These are phyloP conservation scores for Eurotiales sp. DNA, from an alignment of 2,329 filamentous ascomycete species.

Conservation along the genomic window DNA sequence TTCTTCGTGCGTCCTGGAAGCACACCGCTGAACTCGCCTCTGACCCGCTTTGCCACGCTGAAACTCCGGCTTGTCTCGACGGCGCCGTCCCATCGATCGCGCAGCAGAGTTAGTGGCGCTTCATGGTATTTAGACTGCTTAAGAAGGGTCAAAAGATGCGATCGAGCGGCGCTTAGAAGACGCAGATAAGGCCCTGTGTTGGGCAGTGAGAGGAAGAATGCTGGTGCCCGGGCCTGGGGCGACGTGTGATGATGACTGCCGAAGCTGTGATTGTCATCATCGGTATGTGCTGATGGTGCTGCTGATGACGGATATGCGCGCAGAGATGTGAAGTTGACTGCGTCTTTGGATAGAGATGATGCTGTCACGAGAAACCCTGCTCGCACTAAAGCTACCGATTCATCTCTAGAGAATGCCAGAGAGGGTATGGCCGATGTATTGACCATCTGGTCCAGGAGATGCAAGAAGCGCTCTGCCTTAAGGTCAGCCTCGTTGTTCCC, in stretches of 20 bases:
- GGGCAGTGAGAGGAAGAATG: slow-evolving; percentile 54
- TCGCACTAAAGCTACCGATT: slow-evolving; percentile 48
- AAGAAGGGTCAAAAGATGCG: slow-evolving; percentile 53
- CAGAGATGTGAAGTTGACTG: slow-evolving; percentile 41
- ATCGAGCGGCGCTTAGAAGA: slow-evolving; percentile 52
- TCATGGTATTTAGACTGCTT: slow-evolving; percentile 52
- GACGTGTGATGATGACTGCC: background rate
- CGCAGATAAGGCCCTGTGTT: slow-evolving; percentile 59
- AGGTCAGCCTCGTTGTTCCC: background rate
- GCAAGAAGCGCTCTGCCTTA: slow-evolving; percentile 47
- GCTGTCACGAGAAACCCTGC: slow-evolving; percentile 55
- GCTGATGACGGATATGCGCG: slow-evolving; percentile 24
- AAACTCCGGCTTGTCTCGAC: slow-evolving; percentile 44
- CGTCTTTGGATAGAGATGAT: slow-evolving; percentile 37
- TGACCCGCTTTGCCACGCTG: slow-evolving; percentile 49
- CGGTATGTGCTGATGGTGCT: slow-evolving; percentile 18
- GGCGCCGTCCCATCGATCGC: slow-evolving; percentile 63
- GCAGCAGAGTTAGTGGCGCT: slow-evolving; percentile 51
- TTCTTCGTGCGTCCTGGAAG: slow-evolving; percentile 60
- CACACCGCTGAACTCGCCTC: slow-evolving; percentile 54
- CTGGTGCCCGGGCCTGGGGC: slow-evolving; percentile 24
- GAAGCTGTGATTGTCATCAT: background rate
- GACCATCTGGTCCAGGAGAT: slow-evolving; percentile 45
- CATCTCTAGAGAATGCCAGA: slow-evolving; percentile 42
- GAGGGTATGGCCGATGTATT: slow-evolving; percentile 46